A percentile compares a stretch with the other conserved stretches of the same genome.
phyloP scores from a whole-genome alignment of 2,329 filamentous ascomycete species.

The Aspergillus proliferans region DNA sequence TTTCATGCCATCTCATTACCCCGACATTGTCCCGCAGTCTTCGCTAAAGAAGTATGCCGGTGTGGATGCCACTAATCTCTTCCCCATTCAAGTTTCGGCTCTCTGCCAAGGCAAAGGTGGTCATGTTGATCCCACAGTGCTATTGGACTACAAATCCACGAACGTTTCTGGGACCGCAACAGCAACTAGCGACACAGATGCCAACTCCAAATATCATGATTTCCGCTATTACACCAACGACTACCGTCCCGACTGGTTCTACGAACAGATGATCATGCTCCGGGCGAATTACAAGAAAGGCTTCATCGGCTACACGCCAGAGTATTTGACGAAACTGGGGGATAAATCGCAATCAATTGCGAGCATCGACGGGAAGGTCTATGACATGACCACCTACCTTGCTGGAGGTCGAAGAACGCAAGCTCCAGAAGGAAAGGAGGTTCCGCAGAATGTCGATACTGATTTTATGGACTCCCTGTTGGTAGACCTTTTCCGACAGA shows the following conservation, averaged over 20 bases:
- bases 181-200: constrained; percentile 60
- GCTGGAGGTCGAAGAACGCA: constrained; percentile 64
- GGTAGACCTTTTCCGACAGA: constrained; percentile 67
- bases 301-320: constrained; percentile 71
- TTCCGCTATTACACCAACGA: constrained; percentile 82
- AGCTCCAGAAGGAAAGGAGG: constrained; percentile 48
- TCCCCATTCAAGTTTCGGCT: constrained; percentile 89
- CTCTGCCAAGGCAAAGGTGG: constrained; percentile 75
- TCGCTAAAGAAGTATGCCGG: constrained; percentile 75
- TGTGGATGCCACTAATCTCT: constrained; percentile 76
- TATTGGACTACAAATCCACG: constrained; percentile 71
- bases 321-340: constrained; percentile 68
- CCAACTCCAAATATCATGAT: constrained; percentile 80
- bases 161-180: constrained; percentile 66
- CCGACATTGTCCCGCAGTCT: constrained; percentile 55
- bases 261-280: constrained; percentile 74
- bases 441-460: constrained; percentile 48
- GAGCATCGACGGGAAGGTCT: constrained; percentile 72
- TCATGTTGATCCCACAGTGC: constrained; percentile 62
- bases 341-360: constrained; percentile 62
- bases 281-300: constrained; percentile 78
- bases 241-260: constrained; percentile 84
- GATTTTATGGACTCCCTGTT: constrained; percentile 78
- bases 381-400: constrained; percentile 82
- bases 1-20: constrained; percentile 75